Conservation (phyloP, 805 yeast species). For the Yamadazyma phyllophila region DNA sequence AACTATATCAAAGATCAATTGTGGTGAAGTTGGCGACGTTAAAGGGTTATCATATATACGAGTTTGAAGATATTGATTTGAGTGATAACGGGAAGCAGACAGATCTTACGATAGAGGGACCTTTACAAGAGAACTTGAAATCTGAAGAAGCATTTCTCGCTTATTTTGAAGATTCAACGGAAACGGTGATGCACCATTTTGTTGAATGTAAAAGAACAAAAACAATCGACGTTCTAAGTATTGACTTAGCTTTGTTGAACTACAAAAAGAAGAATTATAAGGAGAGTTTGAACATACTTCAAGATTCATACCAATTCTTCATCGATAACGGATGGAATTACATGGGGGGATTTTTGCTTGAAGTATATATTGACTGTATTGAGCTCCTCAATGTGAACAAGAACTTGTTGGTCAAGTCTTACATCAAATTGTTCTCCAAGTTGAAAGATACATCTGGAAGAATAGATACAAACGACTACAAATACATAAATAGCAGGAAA, state of each 20-base stretch:
- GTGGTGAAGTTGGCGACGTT: conserved; percentile 26
- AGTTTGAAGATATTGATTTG: conserved; percentile 23
- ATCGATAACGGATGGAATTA: conserved; percentile 69
- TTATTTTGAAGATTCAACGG: conserved; percentile 52
- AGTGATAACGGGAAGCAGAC: conserved; percentile 8
- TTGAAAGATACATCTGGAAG: conserved; percentile 17
- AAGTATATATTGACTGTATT: conserved; percentile 67
- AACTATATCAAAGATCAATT: conserved; percentile 46
- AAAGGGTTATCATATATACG: conserved; percentile 19
- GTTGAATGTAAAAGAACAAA: conserved; percentile 53
- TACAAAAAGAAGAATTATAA: conserved; percentile 55
- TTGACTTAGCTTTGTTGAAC: conserved; percentile 74
- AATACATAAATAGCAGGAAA: conserved; percentile 17
- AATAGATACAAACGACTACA: conserved; percentile 29
- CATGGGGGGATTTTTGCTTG: conserved; percentile 65
- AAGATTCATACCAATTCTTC: conserved; percentile 68
- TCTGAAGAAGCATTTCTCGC: conserved; percentile 18
- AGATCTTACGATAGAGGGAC: conserved; percentile 1
- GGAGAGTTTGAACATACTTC: conserved; percentile 61
- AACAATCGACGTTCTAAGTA: conserved; percentile 68
- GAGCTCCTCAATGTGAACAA: conserved; percentile 34
- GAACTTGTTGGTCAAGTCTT: conserved; percentile 36
- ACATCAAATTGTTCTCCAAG: conserved; percentile 39
- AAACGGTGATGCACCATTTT: conserved; percentile 52
- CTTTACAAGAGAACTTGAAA: neutral